Evolutionary conservation across 2,329 filamentous ascomycete genomes (phyloP).

Genomic region (Diaporthe batatas): DNA sequence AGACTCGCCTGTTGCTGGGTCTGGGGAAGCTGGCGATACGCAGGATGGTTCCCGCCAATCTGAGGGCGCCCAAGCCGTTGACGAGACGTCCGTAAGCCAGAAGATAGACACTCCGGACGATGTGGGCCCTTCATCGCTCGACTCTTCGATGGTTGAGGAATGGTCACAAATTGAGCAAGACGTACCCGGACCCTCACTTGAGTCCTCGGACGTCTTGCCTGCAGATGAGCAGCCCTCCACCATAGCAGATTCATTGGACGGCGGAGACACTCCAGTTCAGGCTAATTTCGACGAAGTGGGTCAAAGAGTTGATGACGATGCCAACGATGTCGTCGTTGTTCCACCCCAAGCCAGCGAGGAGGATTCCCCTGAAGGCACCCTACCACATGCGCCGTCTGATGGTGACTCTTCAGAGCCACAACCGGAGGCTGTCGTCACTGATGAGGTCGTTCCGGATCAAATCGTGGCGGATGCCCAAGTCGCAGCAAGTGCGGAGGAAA

Average conservation of each 20-base stretch:
- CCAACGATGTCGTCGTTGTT: not conserved
- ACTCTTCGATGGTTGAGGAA: not conserved
- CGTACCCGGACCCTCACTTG: conserved; percentile 24
- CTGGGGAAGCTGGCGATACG: not conserved
- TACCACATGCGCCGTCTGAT: not conserved
- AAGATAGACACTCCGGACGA: not conserved
- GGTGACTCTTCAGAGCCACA: not conserved
- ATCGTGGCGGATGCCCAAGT: not conserved
- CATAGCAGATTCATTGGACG: not conserved
- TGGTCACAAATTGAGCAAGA: not conserved
- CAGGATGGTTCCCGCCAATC: not conserved
- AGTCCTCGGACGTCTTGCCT: conserved; percentile 21
- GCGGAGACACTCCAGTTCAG: not conserved
- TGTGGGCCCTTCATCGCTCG: not conserved
- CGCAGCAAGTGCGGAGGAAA: not conserved
- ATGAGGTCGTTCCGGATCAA: not conserved
- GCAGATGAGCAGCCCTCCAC: not conserved
- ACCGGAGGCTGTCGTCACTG: not conserved
- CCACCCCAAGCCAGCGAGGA: not conserved
- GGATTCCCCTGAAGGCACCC: not conserved
- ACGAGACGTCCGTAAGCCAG: not conserved
- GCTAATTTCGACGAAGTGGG: not conserved
- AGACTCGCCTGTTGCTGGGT: not conserved
- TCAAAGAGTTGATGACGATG: not conserved
- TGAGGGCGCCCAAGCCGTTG: not conserved